Evolutionary conservation across 495 filamentous ascomycete species (phyloP).

Genomic region (Trichoderma virens): DNA sequence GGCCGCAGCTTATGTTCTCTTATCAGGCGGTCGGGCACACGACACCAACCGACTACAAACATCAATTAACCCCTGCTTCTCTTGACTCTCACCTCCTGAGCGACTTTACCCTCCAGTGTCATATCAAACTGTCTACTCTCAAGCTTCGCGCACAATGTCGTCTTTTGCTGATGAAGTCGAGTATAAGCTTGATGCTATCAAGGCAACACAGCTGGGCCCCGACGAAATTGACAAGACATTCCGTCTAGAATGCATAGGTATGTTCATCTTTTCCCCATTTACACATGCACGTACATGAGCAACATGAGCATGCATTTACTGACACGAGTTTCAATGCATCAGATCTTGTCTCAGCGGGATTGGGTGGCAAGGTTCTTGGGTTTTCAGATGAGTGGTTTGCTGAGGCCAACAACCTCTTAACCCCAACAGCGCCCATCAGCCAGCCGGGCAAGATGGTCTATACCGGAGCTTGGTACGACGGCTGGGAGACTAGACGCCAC

Average conservation of each 20-base stretch:
- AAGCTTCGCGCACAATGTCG: background rate
- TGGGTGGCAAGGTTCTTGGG: constrained; percentile 66
- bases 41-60: background rate
- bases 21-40: background rate
- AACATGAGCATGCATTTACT: too few species aligned
- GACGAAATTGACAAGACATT: constrained; percentile 66
- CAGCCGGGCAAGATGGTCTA: constrained; percentile 76
- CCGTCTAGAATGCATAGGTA: constrained; percentile 60
- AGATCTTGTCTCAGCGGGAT: constrained; percentile 70
- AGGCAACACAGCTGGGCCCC: constrained; percentile 40
- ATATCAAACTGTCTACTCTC: background rate
- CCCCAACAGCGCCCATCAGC: constrained; percentile 63
- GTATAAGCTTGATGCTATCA: constrained; percentile 41
- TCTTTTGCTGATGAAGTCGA: constrained; percentile 25
- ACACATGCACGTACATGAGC: too few species aligned
- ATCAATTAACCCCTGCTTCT: background rate
- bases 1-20: background rate
- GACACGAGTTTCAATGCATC: background rate
- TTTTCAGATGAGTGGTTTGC: constrained; percentile 90
- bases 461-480: constrained; percentile 89
- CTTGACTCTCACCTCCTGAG: background rate
- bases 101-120: background rate
- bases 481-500: constrained; percentile 89
- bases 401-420: constrained; percentile 70
- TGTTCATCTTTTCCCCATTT: constrained; percentile 12